phyloP scores from a whole-genome alignment of 768 basidiomycete genomes.

The Tephrocybe sp. region DNA sequence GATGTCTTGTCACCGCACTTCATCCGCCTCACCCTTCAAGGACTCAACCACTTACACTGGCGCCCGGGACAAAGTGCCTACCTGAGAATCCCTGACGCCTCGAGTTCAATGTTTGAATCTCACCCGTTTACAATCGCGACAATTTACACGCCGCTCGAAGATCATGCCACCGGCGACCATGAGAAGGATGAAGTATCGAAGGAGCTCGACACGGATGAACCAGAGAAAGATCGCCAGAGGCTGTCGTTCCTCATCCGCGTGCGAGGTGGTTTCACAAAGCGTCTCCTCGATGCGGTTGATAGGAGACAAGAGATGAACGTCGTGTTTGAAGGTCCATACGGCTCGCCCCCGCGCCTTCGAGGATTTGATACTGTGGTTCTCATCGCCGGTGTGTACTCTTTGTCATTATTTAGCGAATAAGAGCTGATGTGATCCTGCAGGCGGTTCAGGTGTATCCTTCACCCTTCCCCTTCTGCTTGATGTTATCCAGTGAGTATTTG shows the following conservation, averaged over 20 bases:
- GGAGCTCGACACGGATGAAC: background rate
- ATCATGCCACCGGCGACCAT: background rate
- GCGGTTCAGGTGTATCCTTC: slow-evolving; percentile 52
- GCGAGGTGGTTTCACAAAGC: slow-evolving; percentile 58
- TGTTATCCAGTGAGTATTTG: slow-evolving; percentile 36
- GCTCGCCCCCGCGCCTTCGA: slow-evolving; percentile 38
- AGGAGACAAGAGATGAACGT: slow-evolving; percentile 34
- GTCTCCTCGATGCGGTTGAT: slow-evolving; percentile 34
- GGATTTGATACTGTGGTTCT: slow-evolving; percentile 47
- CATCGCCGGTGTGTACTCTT: slow-evolving; percentile 47
- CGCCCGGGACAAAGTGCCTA: slow-evolving; percentile 56
- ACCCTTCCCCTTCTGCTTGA: slow-evolving; percentile 44
- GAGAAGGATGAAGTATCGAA: background rate
- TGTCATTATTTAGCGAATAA: no score
- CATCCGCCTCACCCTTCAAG: slow-evolving; percentile 44
- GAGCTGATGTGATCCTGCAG: slow-evolving; percentile 10
- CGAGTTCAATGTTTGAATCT: slow-evolving; percentile 44
- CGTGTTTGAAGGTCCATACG: slow-evolving; percentile 63
- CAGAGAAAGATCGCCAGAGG: background rate
- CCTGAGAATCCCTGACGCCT: slow-evolving; percentile 48
- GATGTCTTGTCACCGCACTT: slow-evolving; percentile 46
- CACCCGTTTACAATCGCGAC: slow-evolving; percentile 66
- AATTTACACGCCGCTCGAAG: slow-evolving; percentile 23
- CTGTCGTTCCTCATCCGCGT: slow-evolving; percentile 61
- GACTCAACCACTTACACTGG: slow-evolving; percentile 42